Conservation (phyloP, 2,329 filamentous ascomycete species). For the Colletotrichum sp. region DNA sequence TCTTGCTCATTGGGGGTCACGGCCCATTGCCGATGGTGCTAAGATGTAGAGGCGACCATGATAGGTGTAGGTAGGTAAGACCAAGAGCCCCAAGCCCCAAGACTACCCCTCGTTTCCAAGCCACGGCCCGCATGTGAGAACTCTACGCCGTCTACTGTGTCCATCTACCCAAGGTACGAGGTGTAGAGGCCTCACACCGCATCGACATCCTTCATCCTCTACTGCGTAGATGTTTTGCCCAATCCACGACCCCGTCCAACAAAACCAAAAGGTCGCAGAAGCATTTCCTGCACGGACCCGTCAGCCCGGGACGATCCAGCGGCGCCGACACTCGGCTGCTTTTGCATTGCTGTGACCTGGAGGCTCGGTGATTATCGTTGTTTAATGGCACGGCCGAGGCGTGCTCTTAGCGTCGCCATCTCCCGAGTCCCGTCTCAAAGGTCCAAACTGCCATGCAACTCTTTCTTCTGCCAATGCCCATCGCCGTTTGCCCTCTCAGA, state of each 20-base stretch:
- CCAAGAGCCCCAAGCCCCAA: background rate
- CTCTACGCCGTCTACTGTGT: background rate
- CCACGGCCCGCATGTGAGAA: background rate
- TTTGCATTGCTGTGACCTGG: background rate
- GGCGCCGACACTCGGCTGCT: background rate
- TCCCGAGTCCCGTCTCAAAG: background rate
- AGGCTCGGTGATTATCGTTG: slow-evolving; percentile 4
- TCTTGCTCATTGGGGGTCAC: background rate
- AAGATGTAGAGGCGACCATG: background rate
- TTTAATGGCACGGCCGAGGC: background rate
- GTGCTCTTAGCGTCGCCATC: slow-evolving; percentile 6
- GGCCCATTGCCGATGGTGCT: slow-evolving; percentile 1
- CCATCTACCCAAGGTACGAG: background rate
- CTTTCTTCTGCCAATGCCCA: background rate
- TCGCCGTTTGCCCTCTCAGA: background rate
- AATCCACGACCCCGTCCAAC: background rate
- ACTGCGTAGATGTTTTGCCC: background rate
- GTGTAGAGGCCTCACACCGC: background rate
- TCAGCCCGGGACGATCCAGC: background rate
- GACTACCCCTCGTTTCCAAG: background rate
- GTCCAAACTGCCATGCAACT: slow-evolving; percentile 1
- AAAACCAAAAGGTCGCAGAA: background rate
- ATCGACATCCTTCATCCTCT: background rate
- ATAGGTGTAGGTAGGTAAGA: background rate
- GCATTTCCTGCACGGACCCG: background rate